Percentiles rank a stretch among this genome's conserved stretches.
Evolutionary conservation across 257 asterid genomes (phyloP).

Genomic region (Solanum habrochaites): DNA sequence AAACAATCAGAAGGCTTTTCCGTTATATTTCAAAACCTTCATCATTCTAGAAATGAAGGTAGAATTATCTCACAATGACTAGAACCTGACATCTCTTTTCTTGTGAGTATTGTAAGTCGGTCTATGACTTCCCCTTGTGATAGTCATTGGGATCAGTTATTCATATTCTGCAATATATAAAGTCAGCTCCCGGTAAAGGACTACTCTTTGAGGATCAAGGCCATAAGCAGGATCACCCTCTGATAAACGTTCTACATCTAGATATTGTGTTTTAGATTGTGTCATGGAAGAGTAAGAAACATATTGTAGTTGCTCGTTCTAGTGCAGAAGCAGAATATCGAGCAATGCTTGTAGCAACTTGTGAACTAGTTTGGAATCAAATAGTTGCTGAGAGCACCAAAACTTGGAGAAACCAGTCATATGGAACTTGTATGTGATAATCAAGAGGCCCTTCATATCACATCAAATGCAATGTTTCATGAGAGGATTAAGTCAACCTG

Average conservation of each 20-base stretch:
- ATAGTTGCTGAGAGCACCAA: background rate
- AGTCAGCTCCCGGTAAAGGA: background rate
- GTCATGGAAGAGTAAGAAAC: background rate
- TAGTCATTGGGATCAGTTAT: background rate
- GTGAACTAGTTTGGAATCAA: background rate
- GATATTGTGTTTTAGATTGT: background rate
- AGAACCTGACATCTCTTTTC: background rate
- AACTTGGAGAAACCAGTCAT: background rate
- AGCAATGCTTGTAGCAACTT: background rate
- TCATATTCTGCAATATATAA: too few species aligned
- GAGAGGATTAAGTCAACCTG: background rate
- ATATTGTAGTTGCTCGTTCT: background rate
- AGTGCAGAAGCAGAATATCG: background rate
- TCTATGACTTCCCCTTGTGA: background rate
- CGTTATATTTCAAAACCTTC: background rate
- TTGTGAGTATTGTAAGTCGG: background rate
- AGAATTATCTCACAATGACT: background rate
- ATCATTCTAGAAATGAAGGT: background rate
- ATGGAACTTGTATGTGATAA: background rate
- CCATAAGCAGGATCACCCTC: background rate
- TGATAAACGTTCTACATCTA: background rate
- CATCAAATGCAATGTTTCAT: background rate
- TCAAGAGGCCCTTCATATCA: background rate
- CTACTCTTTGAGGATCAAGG: background rate
- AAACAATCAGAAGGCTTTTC: background rate